These are phyloP conservation scores for Actinomortierella wolfii DNA, from an alignment of 371 early-diverging fungal species.

Conservation along the genomic window DNA sequence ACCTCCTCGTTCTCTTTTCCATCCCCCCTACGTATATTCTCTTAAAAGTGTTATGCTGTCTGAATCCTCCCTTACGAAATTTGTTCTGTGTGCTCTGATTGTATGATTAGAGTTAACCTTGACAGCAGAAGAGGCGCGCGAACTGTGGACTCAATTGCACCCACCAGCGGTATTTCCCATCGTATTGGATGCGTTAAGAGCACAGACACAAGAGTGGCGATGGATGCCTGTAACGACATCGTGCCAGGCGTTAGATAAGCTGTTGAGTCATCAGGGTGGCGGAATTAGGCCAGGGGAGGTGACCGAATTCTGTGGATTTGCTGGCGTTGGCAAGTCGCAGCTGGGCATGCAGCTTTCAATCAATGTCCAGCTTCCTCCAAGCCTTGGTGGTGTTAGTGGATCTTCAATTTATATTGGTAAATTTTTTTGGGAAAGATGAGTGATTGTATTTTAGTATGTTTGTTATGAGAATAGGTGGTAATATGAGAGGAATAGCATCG, in stretches of 20 bases:
- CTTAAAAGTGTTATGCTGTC: neutral
- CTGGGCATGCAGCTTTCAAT: constrained; percentile 55
- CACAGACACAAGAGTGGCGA: constrained; percentile 6
- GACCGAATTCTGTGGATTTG: constrained; percentile 41
- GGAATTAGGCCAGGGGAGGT: constrained; percentile 37
- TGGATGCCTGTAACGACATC: constrained; percentile 35
- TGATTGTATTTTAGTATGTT: too few relatives aligned
- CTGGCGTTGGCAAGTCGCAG: constrained; percentile 62
- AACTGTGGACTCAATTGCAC: neutral
- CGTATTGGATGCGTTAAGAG: too few relatives aligned
- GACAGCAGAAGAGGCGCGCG: constrained; percentile 17
- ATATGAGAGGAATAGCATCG: too few relatives aligned
- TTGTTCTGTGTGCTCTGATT: too few relatives aligned
- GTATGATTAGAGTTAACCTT: neutral
- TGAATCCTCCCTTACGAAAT: too few relatives aligned
- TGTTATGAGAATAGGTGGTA: too few relatives aligned
- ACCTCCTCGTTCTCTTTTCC: neutral
- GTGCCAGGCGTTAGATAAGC: constrained; percentile 18
- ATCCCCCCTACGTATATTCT: neutral
- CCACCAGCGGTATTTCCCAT: too few relatives aligned
- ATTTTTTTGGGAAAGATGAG: neutral
- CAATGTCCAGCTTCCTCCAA: constrained; percentile 29
- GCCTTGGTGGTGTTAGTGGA: constrained; percentile 18
- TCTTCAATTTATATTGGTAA: constrained; percentile 31
- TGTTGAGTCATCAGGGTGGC: constrained; percentile 11